A percentile compares a stretch with the other conserved stretches of the same genome.
These are phyloP conservation scores for Teunomyces gatunensis DNA, from an alignment of 805 yeast genomes.

Conservation along the genomic window DNA sequence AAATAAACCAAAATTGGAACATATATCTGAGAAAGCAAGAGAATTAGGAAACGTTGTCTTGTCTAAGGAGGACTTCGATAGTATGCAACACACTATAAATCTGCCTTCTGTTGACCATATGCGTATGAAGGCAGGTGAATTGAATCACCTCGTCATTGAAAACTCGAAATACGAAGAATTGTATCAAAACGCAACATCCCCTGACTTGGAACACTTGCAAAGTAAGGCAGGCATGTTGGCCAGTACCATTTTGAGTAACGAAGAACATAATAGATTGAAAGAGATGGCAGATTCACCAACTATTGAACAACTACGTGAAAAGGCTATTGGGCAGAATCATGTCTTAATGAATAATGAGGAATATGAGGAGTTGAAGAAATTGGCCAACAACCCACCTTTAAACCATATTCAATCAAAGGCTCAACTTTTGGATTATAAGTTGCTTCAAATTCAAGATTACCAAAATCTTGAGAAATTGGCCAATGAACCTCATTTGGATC, in stretches of 20 bases:
- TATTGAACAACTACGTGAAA: constrained; percentile 5
- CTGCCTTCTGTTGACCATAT: constrained; percentile 15
- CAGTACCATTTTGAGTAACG: background rate
- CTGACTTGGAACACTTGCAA: constrained; percentile 1
- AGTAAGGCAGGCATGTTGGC: background rate
- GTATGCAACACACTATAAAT: constrained; percentile 9
- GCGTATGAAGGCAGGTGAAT: constrained; percentile 10
- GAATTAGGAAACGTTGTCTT: constrained; percentile 15
- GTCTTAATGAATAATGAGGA: constrained; percentile 6
- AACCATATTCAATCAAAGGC: constrained; percentile 10
- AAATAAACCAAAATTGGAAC: constrained; percentile 18
- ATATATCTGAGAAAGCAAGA: constrained; percentile 15
- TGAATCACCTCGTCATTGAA: constrained; percentile 5
- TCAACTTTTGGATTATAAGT: background rate
- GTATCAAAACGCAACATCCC: background rate
- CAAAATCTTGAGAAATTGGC: constrained; percentile 15
- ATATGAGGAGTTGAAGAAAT: background rate
- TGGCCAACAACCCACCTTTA: constrained; percentile 15
- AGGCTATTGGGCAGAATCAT: constrained; percentile 5
- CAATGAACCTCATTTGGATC: constrained; percentile 10
- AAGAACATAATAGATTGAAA: constrained; percentile 11
- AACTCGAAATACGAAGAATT: constrained; percentile 1
- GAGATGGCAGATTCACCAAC: constrained; percentile 8
- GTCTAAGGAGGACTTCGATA: constrained; percentile 16
- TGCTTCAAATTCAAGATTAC: constrained; percentile 19